A percentile compares a stretch with the other conserved stretches of the same genome.
These are phyloP conservation scores for Crinitomyces ghanaensis DNA, from an alignment of 805 yeast species.

Conservation along the genomic window DNA sequence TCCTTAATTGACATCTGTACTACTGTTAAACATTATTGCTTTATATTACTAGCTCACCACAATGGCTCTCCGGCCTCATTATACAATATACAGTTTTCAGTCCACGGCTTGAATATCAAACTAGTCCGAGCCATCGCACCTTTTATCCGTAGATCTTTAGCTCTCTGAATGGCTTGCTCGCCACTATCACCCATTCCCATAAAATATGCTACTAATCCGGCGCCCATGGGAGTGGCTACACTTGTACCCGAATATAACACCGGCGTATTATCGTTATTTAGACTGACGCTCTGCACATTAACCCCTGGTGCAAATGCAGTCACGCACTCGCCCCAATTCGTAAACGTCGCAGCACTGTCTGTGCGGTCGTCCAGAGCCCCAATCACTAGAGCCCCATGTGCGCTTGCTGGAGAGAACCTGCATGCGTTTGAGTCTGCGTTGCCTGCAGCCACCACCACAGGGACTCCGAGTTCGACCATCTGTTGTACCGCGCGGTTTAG, in stretches of 20 bases:
- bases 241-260: constrained; percentile 56
- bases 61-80: constrained; percentile 21
- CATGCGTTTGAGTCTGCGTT: constrained; percentile 73
- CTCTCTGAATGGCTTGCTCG: constrained; percentile 13
- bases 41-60: no score
- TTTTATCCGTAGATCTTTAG: constrained; percentile 10
- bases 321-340: constrained; percentile 93
- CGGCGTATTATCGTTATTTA: constrained; percentile 5
- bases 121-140: constrained; percentile 12
- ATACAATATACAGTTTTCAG: constrained; percentile 18
- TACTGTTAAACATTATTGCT: no score
- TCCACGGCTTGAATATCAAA: constrained; percentile 16
- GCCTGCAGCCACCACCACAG: constrained; percentile 37
- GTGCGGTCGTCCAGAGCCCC: constrained; percentile 77
- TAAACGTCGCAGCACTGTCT: constrained; percentile 62
- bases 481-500: constrained; percentile 20
- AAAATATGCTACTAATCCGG: constrained; percentile 80
- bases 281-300: constrained; percentile 49
- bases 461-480: constrained; percentile 15
- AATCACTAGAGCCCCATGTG: constrained; percentile 59
- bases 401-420: constrained; percentile 75
- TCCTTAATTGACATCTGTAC: no score
- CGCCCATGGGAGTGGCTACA: constrained; percentile 92
- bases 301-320: constrained; percentile 81
- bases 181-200: constrained; percentile 23